Evolutionary conservation across 2,329 filamentous ascomycete genomes (phyloP), one percentile per base, ranked within the genome.

Genomic region (Westerdykella aurantiaca): DNA sequence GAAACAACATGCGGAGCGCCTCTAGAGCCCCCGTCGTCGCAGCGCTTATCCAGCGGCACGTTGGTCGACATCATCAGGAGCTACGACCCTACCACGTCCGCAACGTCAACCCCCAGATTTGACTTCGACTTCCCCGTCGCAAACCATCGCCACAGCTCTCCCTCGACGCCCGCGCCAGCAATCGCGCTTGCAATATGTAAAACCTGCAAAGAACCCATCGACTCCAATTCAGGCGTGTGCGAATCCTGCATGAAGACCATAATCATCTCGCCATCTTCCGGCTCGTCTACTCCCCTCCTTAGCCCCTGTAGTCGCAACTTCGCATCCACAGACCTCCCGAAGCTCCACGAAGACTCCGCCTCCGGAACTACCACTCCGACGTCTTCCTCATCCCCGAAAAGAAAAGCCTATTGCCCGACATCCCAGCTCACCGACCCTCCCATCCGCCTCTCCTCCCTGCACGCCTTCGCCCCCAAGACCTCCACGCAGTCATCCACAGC

Each of bases 171-270:
- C 21, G 23, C 10, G 10, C 23, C 23, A 5, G 10, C 23, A 25
- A 25, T 10, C 23, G 23, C 5, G 10, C 5, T 25, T 25, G 17
- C 21, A 25, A 58, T 46, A 10, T 67, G 63, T 48, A 64, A 62
- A 40, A 50, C 50, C 9, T 67, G 63, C 43, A 52, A 58, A 18
- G 46, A 52, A 31, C 38, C 59, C 6, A 61, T 64, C 14, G 54
- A 46, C 1, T 61, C 60, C 9, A 34, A 51, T 13, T 56, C 55
- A 6, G 58, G 58, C 1, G 50, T 64, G 18, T 66, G 63, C 37
- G 56, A 63, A 42, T 48, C 44, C 12, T 66, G 63, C 47, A 61
- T 54, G 23, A 63, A 50, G 48, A 61, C 47, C 18, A 57, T 63
- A 21, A 41, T 60, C 14, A 45, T 61, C 5, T 41, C 53, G 1